Base-by-base conservation (phyloP, 2,329 filamentous ascomycete genomes). In the Ampelomyces quisqualis region DNA sequence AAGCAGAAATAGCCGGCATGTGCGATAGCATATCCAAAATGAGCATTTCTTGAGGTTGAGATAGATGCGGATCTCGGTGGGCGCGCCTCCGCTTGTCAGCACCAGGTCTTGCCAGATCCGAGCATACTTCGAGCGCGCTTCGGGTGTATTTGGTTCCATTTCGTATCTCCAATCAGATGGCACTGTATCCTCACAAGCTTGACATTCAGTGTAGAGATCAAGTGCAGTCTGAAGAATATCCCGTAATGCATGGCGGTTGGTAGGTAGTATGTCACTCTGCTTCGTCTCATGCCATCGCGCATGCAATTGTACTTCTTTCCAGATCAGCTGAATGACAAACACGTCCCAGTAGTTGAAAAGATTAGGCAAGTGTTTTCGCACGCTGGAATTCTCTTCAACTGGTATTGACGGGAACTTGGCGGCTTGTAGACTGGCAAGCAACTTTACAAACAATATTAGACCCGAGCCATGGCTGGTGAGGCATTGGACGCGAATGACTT, bases 11-110 rank as follows among this genome's bases (percentile, higher is more conserved):
- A 63, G 47, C 10, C 58, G 49, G 22, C 41, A 55, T 1, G 58
- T 61, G n/a, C 60, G 57, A 36, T 56, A 65, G 43, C 60, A 64
- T 10, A 47, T 53, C 58, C 60, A 64, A 0, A 58, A 45, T 51
- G 57, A 65, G 17, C 49, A 54, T 31, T 36, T 38, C 29, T 57
- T 62, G 7, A 65, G 28, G 7, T 41, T 54, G 0, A 45, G 28
- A 34, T 62, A 61, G 1, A 44, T 41, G 32, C 63, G 59, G 8
- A 66, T 58, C 24, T 63, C 55, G 11, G 47, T 28, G 0, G 62
- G 61, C 5, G 59, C 59, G 8, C 61, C 62, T 1, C 41, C 43
- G 23, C 51, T 50, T 3, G 19, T 33, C 1, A 65, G 31, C 2
- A 66, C 22, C 2, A 65, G 47, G 14, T 51, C 45, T 28, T 53